Base-by-base conservation (phyloP, 148 eudicot genomes). In the Camellia lanceoleosa region DNA sequence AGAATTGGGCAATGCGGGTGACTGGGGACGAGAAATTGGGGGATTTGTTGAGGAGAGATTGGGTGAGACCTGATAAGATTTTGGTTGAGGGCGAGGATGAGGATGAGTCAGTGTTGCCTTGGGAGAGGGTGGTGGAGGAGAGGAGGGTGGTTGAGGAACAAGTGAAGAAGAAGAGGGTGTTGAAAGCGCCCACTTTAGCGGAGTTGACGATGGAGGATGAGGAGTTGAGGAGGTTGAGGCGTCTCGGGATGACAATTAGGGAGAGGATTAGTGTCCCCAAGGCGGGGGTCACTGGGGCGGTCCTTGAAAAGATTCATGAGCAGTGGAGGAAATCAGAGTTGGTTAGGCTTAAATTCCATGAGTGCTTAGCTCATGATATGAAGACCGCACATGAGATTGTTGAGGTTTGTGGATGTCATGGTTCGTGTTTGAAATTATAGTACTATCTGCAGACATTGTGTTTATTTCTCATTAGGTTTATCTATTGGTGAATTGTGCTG, bases 341-440 rank as follows among this genome's bases (percentile, higher is more conserved):
- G 81, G 99, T 96, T 61, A 92, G 99, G 90, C 80, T 96, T 73
- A 96, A 87, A 84, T 93, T 96, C 89, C 99, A 96, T 56, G 99
- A 96, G 82, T 87, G 85, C 20, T 85, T 96, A 83, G 98, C 93
- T 4, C 90, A 88, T 85, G 99, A 96, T 84, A 96, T 96, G 99
- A 96, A 84, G 87, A 96, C 95, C 76, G 99, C 97, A 2, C 99
- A 96, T 80, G 90, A 91, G 86, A 90, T 96, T 81, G 97, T 92
- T 62, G 97, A 96, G 99, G 99, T 95, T 78, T 79, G 89, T 82
- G 81, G 68, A 55, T 52, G 78, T 55, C 58, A 38, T 79, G 68
- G 42, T 79, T 6, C 58, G 3, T 49, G 8, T 70, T 3, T 56
- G 46, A 46, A 30, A 68, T 58, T 51, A 41, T 44, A 9, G 11